Evolutionary conservation across 768 basidiomycete species (phyloP).

Genomic region (Amanita inopinata): DNA sequence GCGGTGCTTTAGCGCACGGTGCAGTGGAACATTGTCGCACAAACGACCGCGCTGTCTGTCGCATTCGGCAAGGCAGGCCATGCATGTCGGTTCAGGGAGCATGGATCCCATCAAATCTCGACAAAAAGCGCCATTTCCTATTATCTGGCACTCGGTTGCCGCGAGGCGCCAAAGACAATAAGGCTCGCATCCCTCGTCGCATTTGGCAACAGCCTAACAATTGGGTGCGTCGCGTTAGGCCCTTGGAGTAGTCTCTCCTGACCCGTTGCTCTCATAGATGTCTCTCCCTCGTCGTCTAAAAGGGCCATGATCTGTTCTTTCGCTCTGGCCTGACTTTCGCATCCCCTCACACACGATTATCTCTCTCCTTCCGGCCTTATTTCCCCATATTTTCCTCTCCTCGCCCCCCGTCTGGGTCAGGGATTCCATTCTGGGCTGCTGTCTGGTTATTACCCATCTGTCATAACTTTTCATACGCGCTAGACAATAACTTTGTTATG

Average conservation of each 20-base stretch:
- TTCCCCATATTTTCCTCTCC: neutral
- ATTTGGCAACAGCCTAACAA: constrained; percentile 27
- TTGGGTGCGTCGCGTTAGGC: constrained; percentile 17
- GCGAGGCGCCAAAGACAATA: constrained; percentile 32
- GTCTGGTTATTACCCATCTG: constrained; percentile 11
- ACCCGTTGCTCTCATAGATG: neutral
- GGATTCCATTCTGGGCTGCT: constrained; percentile 21
- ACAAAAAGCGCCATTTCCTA: neutral
- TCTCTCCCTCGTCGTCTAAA: constrained; percentile 1
- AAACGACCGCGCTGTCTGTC: too few species aligned
- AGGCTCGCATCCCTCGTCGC: constrained; percentile 19
- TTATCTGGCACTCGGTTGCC: too few species aligned
- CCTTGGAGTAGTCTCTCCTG: constrained; percentile 12
- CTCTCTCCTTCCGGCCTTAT: neutral
- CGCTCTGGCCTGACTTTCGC: neutral
- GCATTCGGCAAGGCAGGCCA: neutral
- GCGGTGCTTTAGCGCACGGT: too few species aligned
- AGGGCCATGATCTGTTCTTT: neutral
- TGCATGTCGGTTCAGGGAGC: neutral
- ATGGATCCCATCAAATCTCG: constrained; percentile 4
- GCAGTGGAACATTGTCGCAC: too few species aligned
- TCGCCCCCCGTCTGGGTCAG: constrained; percentile 18
- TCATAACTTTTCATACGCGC: neutral
- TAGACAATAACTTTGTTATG: constrained; percentile 22
- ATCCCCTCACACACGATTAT: neutral